Conservation (phyloP, 208 protist genomes). For the Leishmania lainsoni region DNA sequence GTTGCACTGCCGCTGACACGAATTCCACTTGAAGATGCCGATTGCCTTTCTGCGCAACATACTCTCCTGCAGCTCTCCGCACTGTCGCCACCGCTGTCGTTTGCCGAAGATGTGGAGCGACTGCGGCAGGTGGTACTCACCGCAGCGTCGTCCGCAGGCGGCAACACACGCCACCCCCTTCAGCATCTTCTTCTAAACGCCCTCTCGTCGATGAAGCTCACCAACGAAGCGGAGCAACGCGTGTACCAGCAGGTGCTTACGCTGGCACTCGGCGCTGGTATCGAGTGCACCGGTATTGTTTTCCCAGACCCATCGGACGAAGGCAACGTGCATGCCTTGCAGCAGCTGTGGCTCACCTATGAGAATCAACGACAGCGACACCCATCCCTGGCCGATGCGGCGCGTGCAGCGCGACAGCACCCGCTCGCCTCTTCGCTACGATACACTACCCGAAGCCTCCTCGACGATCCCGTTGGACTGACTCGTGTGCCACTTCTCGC, state of each 20-base stretch:
- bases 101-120: constrained; percentile 9
- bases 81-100: neutral
- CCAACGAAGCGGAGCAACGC: constrained; percentile 12
- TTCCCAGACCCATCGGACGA: constrained; percentile 53
- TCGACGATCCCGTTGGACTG: constrained; percentile 13
- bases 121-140: constrained; percentile 10
- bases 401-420: constrained; percentile 24
- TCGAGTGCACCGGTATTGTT: constrained; percentile 58
- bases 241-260: constrained; percentile 32
- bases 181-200: constrained; percentile 26
- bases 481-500: constrained; percentile 22
- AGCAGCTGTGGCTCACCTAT: constrained; percentile 46
- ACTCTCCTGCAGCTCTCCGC: constrained; percentile 1
- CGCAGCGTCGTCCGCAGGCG: neutral
- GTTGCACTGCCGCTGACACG: constrained; percentile 54
- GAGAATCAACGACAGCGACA: constrained; percentile 34
- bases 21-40: constrained; percentile 36
- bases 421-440: constrained; percentile 17
- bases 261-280: constrained; percentile 52
- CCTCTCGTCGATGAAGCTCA: constrained; percentile 4
- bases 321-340: constrained; percentile 48
- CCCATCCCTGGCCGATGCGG: constrained; percentile 20
- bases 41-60: constrained; percentile 21
- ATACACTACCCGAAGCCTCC: constrained; percentile 9
- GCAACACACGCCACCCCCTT: constrained; percentile 10